phyloP scores from a whole-genome alignment of 164 flowering plant species.

The Kingdonia uniflora region DNA sequence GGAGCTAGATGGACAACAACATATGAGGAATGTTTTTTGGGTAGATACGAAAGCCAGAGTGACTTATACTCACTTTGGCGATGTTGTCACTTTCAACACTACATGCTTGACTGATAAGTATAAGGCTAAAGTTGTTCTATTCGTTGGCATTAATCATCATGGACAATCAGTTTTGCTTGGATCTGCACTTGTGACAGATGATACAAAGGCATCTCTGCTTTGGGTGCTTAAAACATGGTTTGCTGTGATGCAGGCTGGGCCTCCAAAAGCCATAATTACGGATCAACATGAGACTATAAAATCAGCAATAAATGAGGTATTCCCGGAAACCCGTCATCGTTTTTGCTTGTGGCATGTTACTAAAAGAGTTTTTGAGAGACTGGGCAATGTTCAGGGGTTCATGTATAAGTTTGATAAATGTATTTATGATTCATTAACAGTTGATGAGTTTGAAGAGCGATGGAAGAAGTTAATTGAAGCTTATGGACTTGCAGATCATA shows the following conservation, averaged over 20 bases:
- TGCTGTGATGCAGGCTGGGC: conserved; percentile 1
- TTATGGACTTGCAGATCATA: conserved; percentile 2
- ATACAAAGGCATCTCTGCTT: conserved; percentile 1
- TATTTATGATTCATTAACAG: conserved; percentile 2
- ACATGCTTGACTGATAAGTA: not conserved
- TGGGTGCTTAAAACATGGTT: conserved; percentile 11
- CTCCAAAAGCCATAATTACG: conserved; percentile 2
- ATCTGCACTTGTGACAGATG: conserved; percentile 1
- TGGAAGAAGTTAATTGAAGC: conserved; percentile 2
- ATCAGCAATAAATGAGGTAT: conserved; percentile 1
- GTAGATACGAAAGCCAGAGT: conserved; percentile 6
- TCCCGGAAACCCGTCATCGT: conserved; percentile 6
- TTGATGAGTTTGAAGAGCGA: conserved; percentile 6
- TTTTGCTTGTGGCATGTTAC: conserved; percentile 6
- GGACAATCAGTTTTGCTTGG: conserved; percentile 8
- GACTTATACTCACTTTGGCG: conserved; percentile 7
- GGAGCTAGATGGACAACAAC: conserved; percentile 42
- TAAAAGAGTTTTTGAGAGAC: conserved; percentile 4
- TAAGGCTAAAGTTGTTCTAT: conserved; percentile 9
- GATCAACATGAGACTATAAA: conserved; percentile 5
- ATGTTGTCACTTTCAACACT: conserved; percentile 4
- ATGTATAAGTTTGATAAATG: conserved; percentile 5
- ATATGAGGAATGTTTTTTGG: conserved; percentile 14
- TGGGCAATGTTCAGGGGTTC: not conserved
- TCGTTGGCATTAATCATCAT: conserved; percentile 13